A percentile compares a stretch with the other conserved stretches of the same genome.
Conservation (phyloP, 1,284 basidiomycete genomes). For the Trametes pubescens region DNA sequence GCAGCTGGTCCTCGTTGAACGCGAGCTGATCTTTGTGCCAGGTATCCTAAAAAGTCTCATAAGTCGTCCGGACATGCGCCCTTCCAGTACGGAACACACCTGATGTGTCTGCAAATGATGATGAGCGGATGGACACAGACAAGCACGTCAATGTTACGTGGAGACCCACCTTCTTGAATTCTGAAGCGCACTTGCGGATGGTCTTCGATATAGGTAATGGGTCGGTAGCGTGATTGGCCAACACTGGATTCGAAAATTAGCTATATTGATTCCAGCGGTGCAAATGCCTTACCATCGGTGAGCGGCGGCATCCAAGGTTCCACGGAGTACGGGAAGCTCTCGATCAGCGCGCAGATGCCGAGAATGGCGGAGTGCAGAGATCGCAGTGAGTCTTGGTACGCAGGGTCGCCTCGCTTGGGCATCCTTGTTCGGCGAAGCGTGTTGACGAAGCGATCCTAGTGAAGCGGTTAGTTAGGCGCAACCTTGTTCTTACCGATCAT, state of each 20-base stretch:
- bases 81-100: slow-evolving; percentile 45
- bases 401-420: slow-evolving; percentile 74
- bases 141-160: slow-evolving; percentile 32
- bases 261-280: background rate
- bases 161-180: slow-evolving; percentile 81
- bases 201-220: slow-evolving; percentile 93
- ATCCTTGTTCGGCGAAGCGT: slow-evolving; percentile 71
- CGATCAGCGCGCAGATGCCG: slow-evolving; percentile 86
- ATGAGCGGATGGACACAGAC: slow-evolving; percentile 20
- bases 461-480: slow-evolving; percentile 11
- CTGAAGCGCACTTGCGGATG: slow-evolving; percentile 88
- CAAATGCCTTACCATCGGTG: slow-evolving; percentile 64
- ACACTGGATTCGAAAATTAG: slow-evolving; percentile 51
- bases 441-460: slow-evolving; percentile 81
- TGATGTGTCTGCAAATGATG: slow-evolving; percentile 68
- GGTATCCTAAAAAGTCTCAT: slow-evolving; percentile 66
- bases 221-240: slow-evolving; percentile 86
- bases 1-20: slow-evolving; percentile 92
- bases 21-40: slow-evolving; percentile 92
- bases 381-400: slow-evolving; percentile 79
- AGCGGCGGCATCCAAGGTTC: slow-evolving; percentile 81
- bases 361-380: slow-evolving; percentile 90
- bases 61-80: slow-evolving; percentile 8
- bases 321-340: slow-evolving; percentile 82
- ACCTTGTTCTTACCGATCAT: slow-evolving; percentile 14